phyloP scores from a whole-genome alignment of 2,329 filamentous ascomycete species.

The Eurotiales sp. region DNA sequence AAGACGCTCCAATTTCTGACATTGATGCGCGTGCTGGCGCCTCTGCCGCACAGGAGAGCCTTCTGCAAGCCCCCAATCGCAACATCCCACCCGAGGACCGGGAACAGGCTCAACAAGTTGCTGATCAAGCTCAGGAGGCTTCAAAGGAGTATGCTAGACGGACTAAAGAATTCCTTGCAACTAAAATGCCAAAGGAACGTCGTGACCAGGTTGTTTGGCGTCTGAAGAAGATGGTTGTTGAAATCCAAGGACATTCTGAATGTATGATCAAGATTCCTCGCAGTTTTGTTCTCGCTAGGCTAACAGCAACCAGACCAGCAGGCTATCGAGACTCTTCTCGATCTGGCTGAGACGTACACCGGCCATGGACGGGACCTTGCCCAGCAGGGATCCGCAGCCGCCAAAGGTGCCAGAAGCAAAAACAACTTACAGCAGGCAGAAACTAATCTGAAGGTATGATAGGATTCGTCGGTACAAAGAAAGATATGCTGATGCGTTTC shows the following conservation, averaged over 20 bases:
- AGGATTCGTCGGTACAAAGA: conserved; percentile 36
- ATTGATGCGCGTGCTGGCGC: conserved; percentile 45
- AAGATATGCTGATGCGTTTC: conserved; percentile 49
- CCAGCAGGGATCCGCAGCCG: conserved; percentile 61
- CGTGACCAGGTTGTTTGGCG: conserved; percentile 89
- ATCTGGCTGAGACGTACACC: conserved; percentile 79
- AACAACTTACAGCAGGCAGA: conserved; percentile 68
- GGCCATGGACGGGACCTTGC: conserved; percentile 66
- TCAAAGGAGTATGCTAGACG: conserved; percentile 34
- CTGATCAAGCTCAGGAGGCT: conserved; percentile 59
- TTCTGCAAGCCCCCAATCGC: conserved; percentile 50
- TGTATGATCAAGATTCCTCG: conserved; percentile 49
- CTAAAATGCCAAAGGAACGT: conserved; percentile 88
- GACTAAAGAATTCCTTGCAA: conserved; percentile 70
- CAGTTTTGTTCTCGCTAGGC: neutral
- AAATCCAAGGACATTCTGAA: conserved; percentile 92
- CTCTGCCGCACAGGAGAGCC: conserved; percentile 30
- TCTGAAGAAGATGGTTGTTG: conserved; percentile 95
- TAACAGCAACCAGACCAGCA: conserved; percentile 58
- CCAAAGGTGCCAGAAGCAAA: conserved; percentile 67
- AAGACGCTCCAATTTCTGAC: conserved; percentile 49
- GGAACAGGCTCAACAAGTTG: conserved; percentile 53
- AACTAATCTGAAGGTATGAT: conserved; percentile 67
- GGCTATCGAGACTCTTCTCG: conserved; percentile 83
- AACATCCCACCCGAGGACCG: conserved; percentile 11